Evolutionary conservation across 2,329 filamentous ascomycete genomes (phyloP), one percentile per base, ranked within the genome.

Genomic region (Penicillium psychrosexuale): DNA sequence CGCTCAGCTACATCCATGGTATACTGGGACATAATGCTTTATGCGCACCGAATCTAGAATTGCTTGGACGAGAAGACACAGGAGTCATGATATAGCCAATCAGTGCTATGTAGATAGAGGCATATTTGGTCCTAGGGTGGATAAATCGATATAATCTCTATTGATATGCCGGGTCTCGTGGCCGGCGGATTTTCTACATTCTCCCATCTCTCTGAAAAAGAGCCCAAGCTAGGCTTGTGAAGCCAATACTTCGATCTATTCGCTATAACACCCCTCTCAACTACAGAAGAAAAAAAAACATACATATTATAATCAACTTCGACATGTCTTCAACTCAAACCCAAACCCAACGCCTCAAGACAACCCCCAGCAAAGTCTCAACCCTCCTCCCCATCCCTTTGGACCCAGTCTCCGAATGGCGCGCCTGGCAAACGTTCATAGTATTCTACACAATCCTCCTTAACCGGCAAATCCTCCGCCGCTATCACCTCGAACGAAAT

Each of bases 401-500:
- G 1, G 62, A 65, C 50, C 53, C 62, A 6, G 47, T 55, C 42
- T 62, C 63, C 37, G 47, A 56, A 60, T 65, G 45, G 39, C 60
- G 63, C 47, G 63, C 56, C 56, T 63, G 48, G 38, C 56, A 64
- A 59, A 48, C 59, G 30, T 45, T 65, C 24, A 43, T 48, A 3
- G 40, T 60, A 48, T 56, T 57, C 45, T 62, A 62, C 59, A 62
- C 62, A 1, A 36, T 57, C 33, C 59, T 55, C 5, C 47, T 65
- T 11, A 65, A 65, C 49, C 59, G 53, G 33, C 63, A 65, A 58
- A 31, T 65, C 37, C 56, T 19, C 1, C 63, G 61, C 1, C 62
- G 62, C 50, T 64, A 58, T 55, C 48, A 50, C 31, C 62, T 63
- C 17, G 63, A 65, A 49, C 57, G 62, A 33, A 17, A 59, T 53